phyloP scores from a whole-genome alignment of 768 basidiomycete genomes.

The Nidula microcarpa region DNA sequence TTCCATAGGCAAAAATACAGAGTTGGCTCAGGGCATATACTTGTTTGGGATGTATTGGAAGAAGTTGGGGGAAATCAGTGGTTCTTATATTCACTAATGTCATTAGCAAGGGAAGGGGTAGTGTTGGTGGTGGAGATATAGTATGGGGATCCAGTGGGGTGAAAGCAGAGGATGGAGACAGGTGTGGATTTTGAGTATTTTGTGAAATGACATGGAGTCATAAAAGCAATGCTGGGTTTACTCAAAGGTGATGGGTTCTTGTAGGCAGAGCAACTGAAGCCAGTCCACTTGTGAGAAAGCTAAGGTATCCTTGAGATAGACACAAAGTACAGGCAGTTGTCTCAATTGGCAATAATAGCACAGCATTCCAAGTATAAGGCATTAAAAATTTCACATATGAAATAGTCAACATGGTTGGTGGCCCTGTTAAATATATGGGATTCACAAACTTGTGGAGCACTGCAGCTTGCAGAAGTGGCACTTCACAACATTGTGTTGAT shows the following conservation, averaged over 20 bases:
- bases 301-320: constrained; percentile 19
- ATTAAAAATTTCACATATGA: constrained; percentile 9
- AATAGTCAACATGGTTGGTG: constrained; percentile 1
- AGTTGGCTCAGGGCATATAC: constrained; percentile 19
- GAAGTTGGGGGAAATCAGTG: constrained; percentile 1
- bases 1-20: constrained; percentile 18
- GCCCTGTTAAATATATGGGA: constrained; percentile 3
- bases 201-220: constrained; percentile 9
- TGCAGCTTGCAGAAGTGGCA: background rate
- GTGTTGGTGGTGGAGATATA: constrained; percentile 9
- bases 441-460: background rate
- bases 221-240: constrained; percentile 11
- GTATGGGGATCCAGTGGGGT: constrained; percentile 9
- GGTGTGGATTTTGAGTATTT: constrained; percentile 14
- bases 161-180: constrained; percentile 2
- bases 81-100: background rate
- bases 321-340: constrained; percentile 20
- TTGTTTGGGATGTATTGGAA: constrained; percentile 16
- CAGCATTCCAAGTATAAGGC: constrained; percentile 17
- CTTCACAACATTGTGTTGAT: no score
- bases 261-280: constrained; percentile 13
- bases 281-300: constrained; percentile 9
- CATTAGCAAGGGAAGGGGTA: background rate
- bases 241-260: constrained; percentile 1
- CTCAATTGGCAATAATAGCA: constrained; percentile 15